Conservation (phyloP, 164 flowering plant species). For the Magnolia kwangsiensis region DNA sequence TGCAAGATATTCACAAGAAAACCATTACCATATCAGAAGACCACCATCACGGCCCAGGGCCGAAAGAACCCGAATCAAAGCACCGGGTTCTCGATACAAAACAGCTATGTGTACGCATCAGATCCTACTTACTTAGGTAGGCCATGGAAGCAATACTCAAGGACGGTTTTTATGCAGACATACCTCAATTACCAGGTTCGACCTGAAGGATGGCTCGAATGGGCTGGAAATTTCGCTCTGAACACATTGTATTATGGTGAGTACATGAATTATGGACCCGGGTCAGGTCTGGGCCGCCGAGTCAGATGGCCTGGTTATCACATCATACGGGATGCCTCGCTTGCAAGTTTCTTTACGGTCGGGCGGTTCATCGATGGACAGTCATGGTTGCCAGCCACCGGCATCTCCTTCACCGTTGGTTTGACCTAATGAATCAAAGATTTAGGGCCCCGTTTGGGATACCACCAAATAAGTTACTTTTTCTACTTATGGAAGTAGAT, state of each 20-base stretch:
- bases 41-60: constrained; percentile 88
- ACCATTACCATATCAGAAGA: constrained; percentile 75
- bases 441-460: too few species aligned
- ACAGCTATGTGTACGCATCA: constrained; percentile 57
- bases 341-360: constrained; percentile 62
- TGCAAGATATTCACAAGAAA: constrained; percentile 72
- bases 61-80: constrained; percentile 70
- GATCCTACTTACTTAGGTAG: constrained; percentile 80
- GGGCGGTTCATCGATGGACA: constrained; percentile 64
- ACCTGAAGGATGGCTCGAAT: constrained; percentile 91
- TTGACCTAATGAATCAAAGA: constrained; percentile 20
- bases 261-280: constrained; percentile 81
- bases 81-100: constrained; percentile 78
- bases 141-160: constrained; percentile 85
- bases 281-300: constrained; percentile 50
- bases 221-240: constrained; percentile 73
- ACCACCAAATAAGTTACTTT: too few species aligned
- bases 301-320: constrained; percentile 90
- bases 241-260: constrained; percentile 78
- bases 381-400: constrained; percentile 84
- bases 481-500: too few species aligned
- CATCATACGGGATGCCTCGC: constrained; percentile 39
- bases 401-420: constrained; percentile 64
- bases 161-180: constrained; percentile 80
- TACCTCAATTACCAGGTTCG: constrained; percentile 64